Evolutionary conservation across 148 eudicot species (phyloP).

Genomic region (Vaccinium vitisidaea): DNA sequence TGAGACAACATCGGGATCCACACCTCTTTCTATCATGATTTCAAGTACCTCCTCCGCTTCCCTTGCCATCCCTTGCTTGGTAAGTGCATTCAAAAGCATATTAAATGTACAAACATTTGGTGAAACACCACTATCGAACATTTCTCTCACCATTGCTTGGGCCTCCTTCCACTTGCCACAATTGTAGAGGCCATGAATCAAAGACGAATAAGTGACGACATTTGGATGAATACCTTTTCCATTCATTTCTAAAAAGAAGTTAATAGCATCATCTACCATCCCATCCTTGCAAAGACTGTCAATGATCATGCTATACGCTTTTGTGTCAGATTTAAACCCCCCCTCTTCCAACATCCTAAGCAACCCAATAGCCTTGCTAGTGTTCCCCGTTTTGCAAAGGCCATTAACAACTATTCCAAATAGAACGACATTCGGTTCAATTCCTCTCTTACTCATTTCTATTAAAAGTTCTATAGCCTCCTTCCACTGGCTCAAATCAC

Average conservation of each 20-base stretch:
- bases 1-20: too few relatives aligned
- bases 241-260: constrained; percentile 5
- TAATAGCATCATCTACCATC: constrained; percentile 1
- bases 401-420: constrained; percentile 18
- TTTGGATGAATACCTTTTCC: neutral
- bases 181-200: constrained; percentile 9
- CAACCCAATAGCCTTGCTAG: neutral
- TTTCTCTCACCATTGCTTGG: neutral
- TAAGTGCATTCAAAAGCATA: neutral
- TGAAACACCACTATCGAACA: neutral
- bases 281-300: constrained; percentile 13
- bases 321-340: neutral
- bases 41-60: too few relatives aligned
- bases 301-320: neutral
- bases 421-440: constrained; percentile 7
- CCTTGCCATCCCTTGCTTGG: constrained; percentile 10
- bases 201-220: constrained; percentile 12
- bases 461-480: neutral
- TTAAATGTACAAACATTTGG: neutral
- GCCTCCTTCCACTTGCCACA: neutral
- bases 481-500: neutral
- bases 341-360: neutral
- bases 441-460: neutral
- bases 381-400: constrained; percentile 16
- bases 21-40: too few relatives aligned